A percentile compares a stretch with the other conserved stretches of the same genome.
Evolutionary conservation across 2,329 filamentous ascomycete species (phyloP).

Genomic region (Alternaria ventricosa): DNA sequence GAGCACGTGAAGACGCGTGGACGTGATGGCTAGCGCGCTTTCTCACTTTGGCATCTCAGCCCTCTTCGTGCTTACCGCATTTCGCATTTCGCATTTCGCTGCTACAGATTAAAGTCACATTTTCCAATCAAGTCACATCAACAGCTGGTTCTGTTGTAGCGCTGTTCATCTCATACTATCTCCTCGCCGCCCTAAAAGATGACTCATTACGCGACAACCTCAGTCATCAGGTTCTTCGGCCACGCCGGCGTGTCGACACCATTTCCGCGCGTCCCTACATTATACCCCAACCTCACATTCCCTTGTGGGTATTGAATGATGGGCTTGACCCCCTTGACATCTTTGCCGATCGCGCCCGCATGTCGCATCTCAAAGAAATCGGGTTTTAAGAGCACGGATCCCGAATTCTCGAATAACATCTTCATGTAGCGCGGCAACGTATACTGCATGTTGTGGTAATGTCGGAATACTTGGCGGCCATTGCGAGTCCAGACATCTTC

Average conservation of each 20-base stretch:
- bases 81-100: no score
- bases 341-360: slow-evolving; percentile 47
- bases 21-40: background rate
- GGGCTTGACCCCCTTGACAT: slow-evolving; percentile 53
- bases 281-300: slow-evolving; percentile 50
- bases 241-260: slow-evolving; percentile 57
- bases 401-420: slow-evolving; percentile 50
- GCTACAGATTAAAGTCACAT: background rate
- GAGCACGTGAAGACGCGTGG: background rate
- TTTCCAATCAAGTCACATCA: background rate
- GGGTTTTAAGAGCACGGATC: slow-evolving; percentile 52
- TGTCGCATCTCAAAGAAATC: slow-evolving; percentile 57
- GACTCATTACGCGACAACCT: slow-evolving; percentile 40
- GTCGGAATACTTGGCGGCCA: slow-evolving; percentile 57
- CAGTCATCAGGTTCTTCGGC: slow-evolving; percentile 54
- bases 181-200: background rate
- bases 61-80: background rate
- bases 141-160: background rate
- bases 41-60: background rate
- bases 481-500: slow-evolving; percentile 56
- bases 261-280: slow-evolving; percentile 60
- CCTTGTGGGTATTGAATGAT: slow-evolving; percentile 49
- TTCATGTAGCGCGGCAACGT: slow-evolving; percentile 51
- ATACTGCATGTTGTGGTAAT: slow-evolving; percentile 58
- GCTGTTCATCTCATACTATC: background rate